Evolutionary conservation across 768 basidiomycete genomes (phyloP), one percentile per base, ranked within the genome.

Genomic region (Leccinum subtestaceum): DNA sequence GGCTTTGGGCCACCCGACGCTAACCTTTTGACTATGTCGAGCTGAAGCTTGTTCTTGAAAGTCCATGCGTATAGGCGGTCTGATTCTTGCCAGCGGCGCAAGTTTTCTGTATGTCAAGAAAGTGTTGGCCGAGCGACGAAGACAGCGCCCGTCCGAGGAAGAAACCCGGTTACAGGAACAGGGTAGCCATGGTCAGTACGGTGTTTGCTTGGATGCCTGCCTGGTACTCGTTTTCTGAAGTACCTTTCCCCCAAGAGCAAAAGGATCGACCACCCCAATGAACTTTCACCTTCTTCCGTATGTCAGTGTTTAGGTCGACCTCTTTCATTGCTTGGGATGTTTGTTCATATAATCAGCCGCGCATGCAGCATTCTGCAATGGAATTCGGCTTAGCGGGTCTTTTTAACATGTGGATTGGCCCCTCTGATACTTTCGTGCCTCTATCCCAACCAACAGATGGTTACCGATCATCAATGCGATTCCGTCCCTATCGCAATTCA

Each of bases 81-180:
- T 73, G 52, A 67, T 70, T 53, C 59, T 73, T 29, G 63, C 62
- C 3, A 72, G 66, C 10, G 72, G 72, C 15, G 69, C 61, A 0
- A 65, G 72, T 47, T 73, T 73, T 58, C 51, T 73, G 40, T 72
- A 68, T 25, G 72, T 70, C 55, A 73, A 73, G 54, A 72, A 58
- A 15, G 55, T 72, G 25, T 57, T 73, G 62, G 61, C 47, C 6
- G 60, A 66, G 12, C 68, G 73, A 38, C 65, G 72, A 52, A 61
- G 65, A 52, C 71, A 56, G 29, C 64, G 32, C 11, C 56, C 29
- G 9, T 29, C 62, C 55, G 63, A 64, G 11, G 58, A 72, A 21
- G 58, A 62, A 31, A 64, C 64, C 52, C 66, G 36, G 32, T 4
- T 58, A 29, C 58, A 43, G 21, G 70, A 64, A 53, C 63, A 52